phyloP scores from a whole-genome alignment of 345 rosid genomes.

The Alliaria petiolata region DNA sequence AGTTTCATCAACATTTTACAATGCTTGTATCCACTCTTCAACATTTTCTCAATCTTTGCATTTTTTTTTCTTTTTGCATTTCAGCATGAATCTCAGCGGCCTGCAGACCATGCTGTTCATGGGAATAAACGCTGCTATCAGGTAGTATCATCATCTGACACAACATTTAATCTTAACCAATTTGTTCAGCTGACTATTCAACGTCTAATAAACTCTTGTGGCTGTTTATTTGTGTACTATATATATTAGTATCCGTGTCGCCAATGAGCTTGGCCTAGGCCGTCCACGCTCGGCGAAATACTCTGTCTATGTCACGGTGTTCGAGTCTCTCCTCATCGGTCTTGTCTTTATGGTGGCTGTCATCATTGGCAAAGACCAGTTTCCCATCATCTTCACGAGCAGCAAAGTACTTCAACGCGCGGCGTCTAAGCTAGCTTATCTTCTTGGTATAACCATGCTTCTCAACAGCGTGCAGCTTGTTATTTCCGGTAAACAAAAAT shows the following conservation, averaged over 20 bases:
- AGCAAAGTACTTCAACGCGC: conserved; percentile 48
- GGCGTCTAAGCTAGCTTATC: conserved; percentile 54
- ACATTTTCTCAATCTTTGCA: background rate
- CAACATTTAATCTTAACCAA: background rate
- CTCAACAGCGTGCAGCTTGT: conserved; percentile 87
- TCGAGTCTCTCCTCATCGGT: conserved; percentile 60
- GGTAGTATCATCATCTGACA: no score
- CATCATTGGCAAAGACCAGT: conserved; percentile 48
- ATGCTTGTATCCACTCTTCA: background rate
- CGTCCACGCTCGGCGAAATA: conserved; percentile 76
- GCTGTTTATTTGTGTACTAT: background rate
- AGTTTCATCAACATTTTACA: background rate
- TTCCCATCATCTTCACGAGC: conserved; percentile 58
- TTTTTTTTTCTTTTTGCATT: background rate
- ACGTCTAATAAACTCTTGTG: background rate
- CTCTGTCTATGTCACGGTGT: conserved; percentile 51
- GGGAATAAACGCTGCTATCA: conserved; percentile 70
- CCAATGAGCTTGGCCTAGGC: conserved; percentile 76
- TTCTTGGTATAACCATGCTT: conserved; percentile 77
- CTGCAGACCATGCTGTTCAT: conserved; percentile 72
- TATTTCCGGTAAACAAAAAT: conserved; percentile 53
- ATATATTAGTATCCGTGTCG: conserved; percentile 66
- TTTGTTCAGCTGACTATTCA: background rate
- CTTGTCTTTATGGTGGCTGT: conserved; percentile 55
- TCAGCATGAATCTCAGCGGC: conserved; percentile 79